phyloP scores from a whole-genome alignment of 768 basidiomycete genomes.

The Suillus fuscotomentosus region DNA sequence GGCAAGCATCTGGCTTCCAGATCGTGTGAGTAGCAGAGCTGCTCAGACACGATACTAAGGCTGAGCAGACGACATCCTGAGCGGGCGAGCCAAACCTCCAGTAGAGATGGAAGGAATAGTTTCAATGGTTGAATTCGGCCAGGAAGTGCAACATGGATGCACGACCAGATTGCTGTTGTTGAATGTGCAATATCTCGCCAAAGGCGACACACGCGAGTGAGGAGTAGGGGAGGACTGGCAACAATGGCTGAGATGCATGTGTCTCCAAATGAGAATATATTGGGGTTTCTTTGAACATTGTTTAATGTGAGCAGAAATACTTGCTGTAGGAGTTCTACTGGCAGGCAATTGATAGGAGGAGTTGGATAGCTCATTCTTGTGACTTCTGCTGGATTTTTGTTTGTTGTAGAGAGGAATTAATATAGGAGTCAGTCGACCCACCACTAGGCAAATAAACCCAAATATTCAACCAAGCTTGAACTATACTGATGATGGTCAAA shows the following conservation, averaged over 20 bases:
- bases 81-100: not conserved
- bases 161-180: not conserved
- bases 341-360: not conserved
- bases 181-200: not conserved
- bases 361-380: not conserved
- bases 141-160: not conserved
- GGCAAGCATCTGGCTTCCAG: not conserved
- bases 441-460: no score
- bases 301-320: not conserved
- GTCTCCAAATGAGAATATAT: not conserved
- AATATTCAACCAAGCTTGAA: no score
- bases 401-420: not conserved
- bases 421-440: no score
- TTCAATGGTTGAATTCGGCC: not conserved
- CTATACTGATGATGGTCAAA: no score
- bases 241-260: not conserved
- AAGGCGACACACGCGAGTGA: not conserved
- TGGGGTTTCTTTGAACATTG: not conserved
- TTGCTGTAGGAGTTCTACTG: not conserved
- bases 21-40: no score
- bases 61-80: not conserved
- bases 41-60: not conserved
- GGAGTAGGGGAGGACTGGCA: not conserved
- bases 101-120: not conserved
- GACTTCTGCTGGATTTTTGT: not conserved